Evolutionary conservation across 768 basidiomycete genomes (phyloP), one percentile per base, ranked within the genome.

Genomic region (Chalciporus piperatus): DNA sequence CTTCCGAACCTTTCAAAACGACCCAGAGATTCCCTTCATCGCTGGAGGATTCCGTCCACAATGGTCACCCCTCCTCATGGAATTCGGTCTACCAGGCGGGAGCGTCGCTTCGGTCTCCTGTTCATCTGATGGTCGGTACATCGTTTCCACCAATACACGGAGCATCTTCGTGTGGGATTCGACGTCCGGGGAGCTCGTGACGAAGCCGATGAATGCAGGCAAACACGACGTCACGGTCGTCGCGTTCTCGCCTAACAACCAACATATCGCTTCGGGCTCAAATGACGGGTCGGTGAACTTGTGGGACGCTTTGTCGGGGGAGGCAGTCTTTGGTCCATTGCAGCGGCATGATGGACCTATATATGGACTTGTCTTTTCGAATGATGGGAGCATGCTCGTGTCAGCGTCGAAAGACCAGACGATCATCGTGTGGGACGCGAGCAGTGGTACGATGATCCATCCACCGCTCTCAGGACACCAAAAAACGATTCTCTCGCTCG

Each of bases 11-110:
- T 69, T 69, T 57, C 64, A 67, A 38, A 52, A 60, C 1, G 64
- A 67, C 19, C 45, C 56, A 16, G 48, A 56, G 9, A 3, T 60
- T 10, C 67, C 69, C 16, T 6, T 56, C 41, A 30, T 70, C 37
- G 55, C 40, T 1, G 69, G 67, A 16, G 66, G 66, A 9, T 69
- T 63, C 38, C 69, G 65, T 6, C 59, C 67, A 35, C 57, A 56
- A 20, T 69, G 67, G 67, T 55, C 67, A 3, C 69, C 67, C 6
- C 54, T 68, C 23, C 68, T 70, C 17, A 67, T 54, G 13, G 67
- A 68, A 32, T 66, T 68, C 32, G 51, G 55, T 45, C 47, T 37
- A 12, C 53, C 52, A 0, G 62, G 59, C 22, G 48, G 35, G 19
- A 47, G 47, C 14, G 52, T 67, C 2, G 27, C 39, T 4, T 53